Evolutionary conservation across 2,329 filamentous ascomycete genomes (phyloP).

Genomic region (Capronia coronata): DNA sequence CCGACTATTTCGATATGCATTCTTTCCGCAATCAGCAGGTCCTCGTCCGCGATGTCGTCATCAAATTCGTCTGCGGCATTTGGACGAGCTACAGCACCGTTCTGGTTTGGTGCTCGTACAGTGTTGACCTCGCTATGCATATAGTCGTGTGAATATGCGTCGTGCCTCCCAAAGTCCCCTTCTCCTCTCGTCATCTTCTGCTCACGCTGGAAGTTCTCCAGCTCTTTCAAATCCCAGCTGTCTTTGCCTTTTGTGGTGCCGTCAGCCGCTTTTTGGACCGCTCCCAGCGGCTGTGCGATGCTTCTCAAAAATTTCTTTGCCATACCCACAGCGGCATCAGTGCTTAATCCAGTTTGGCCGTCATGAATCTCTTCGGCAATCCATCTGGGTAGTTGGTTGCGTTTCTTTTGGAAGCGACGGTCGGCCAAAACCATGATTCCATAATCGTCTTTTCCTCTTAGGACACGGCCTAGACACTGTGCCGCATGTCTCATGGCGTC

Average conservation of each 20-base stretch:
- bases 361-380: slow-evolving; percentile 84
- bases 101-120: not conserved
- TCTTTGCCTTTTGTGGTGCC: slow-evolving; percentile 58
- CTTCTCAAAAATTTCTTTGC: slow-evolving; percentile 83
- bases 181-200: slow-evolving; percentile 54
- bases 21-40: slow-evolving; percentile 35
- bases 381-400: slow-evolving; percentile 88
- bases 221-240: slow-evolving; percentile 77
- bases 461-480: slow-evolving; percentile 87
- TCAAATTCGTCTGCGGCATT: slow-evolving; percentile 33
- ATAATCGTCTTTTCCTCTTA: slow-evolving; percentile 96
- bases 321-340: slow-evolving; percentile 85
- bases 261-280: slow-evolving; percentile 64
- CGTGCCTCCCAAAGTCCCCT: slow-evolving; percentile 33
- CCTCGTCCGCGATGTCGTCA: slow-evolving; percentile 37
- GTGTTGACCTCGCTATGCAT: slow-evolving; percentile 29
- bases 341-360: slow-evolving; percentile 81
- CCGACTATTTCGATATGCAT: slow-evolving; percentile 34
- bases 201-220: slow-evolving; percentile 63
- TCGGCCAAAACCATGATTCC: slow-evolving; percentile 99
- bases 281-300: slow-evolving; percentile 85
- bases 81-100: slow-evolving; percentile 21
- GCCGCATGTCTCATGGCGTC: slow-evolving; percentile 99
- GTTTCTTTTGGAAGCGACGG: slow-evolving; percentile 85
- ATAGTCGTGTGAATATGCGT: slow-evolving; percentile 26